Evolutionary conservation across 768 basidiomycete genomes (phyloP).

Genomic region (Tulasnella sp.): DNA sequence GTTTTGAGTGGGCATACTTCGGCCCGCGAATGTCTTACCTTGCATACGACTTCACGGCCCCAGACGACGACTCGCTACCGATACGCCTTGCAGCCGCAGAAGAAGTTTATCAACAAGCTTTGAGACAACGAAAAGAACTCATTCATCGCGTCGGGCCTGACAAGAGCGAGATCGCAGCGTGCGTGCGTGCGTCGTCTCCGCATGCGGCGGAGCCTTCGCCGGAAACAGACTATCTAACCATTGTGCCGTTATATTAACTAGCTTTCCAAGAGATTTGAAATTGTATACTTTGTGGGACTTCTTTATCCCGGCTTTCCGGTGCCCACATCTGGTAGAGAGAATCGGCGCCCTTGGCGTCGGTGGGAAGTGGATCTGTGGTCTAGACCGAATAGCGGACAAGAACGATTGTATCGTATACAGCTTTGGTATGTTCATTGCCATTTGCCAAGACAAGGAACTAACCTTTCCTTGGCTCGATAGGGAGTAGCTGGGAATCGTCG

Average conservation of each 20-base stretch:
- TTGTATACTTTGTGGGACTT: constrained; percentile 19
- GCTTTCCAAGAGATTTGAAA: constrained; percentile 2
- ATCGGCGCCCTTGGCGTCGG: constrained; percentile 15
- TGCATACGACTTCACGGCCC: background rate
- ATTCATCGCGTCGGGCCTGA: constrained; percentile 1
- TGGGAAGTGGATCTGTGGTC: constrained; percentile 17
- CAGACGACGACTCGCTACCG: background rate
- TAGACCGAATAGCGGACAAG: constrained; percentile 11
- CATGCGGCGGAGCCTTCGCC: background rate
- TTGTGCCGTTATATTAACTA: background rate
- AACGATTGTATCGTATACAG: constrained; percentile 15
- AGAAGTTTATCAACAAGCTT: constrained; percentile 1
- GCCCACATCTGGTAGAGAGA: constrained; percentile 11
- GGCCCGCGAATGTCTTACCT: background rate
- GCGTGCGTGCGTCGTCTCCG: background rate
- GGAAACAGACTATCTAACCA: background rate
- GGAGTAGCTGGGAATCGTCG: constrained; percentile 41
- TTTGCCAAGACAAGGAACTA: background rate
- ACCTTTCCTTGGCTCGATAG: constrained; percentile 4
- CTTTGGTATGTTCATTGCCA: background rate
- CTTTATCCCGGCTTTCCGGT: constrained; percentile 18
- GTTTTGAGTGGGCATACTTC: constrained; percentile 5
- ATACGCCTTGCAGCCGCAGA: constrained; percentile 2
- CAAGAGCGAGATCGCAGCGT: constrained; percentile 5
- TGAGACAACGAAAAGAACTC: constrained; percentile 5